Evolutionary conservation across 495 filamentous ascomycete genomes (phyloP), one percentile per base, ranked within the genome.

Genomic region (Aspergillus incahuasiensis): DNA sequence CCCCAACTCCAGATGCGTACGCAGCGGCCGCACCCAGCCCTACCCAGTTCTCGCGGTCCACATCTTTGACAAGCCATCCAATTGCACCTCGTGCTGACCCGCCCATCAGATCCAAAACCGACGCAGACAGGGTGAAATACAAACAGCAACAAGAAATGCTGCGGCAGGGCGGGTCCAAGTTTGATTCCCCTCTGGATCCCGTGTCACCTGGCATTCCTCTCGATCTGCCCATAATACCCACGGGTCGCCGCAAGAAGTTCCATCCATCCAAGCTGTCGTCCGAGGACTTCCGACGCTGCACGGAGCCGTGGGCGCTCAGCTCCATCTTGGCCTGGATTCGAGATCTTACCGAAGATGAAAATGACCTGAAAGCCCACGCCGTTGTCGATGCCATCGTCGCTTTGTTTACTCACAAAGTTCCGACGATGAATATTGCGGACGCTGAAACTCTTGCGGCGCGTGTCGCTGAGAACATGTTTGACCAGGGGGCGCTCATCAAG

Each of bases 341-440:
- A 54, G 85, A 89, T 50, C 85, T 97, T 80, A 87, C 89, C 25
- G 91, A 95, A 58, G 92, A 91, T 16, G 84, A 86, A 52, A 77
- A 74, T 40, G 91, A 99, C 71, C 79, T 99, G 20, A 89, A 87
- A 62, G 81, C 88, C 63, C 85, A 88, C 53, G 84, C 87, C 5
- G 81, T 97, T 43, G 85, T 87, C 30, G 91, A 97, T 50, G 92
- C 88, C 2, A 82, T 97, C 40, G 86, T 96, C 20, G 89, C 85
- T 8, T 75, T 99, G 19, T 97, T 99, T 67, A 96, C 91, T 15
- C 84, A 91, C 72, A 96, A 96, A 69, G 91, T 99, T 2, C 91
- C 95, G 1, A 99, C 92, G 0, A 97, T 99, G 94, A 97, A 99
- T 63, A 91, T 91, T 43, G 91, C 94, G 2, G 94, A 97, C 77